Base-by-base conservation (phyloP, 345 rosid genomes). In the Eucalyptus caleyi region DNA sequence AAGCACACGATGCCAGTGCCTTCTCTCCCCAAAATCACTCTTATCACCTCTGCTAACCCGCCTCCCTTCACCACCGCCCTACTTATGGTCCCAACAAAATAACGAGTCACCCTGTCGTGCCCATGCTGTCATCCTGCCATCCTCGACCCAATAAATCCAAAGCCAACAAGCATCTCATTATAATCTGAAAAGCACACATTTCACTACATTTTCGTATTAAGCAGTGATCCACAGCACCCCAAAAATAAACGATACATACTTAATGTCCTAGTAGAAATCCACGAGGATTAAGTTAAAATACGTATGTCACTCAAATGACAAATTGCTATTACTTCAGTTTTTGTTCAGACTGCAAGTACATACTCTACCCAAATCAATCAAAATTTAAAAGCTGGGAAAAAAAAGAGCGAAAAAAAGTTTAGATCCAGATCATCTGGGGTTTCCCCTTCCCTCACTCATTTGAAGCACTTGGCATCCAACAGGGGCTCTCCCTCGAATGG, bases 381-480 rank as follows among this genome's bases (percentile, higher is more conserved):
- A 45, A 44, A 82, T 5, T 54, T 56, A 81, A 80, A 81, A 88
- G 21, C 59, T 16, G 56, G 34, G 34, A 32, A 16, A 26, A 53
- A 53, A 54, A 18, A 89, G 7, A 82, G 49, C 47, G 59, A 53
- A 47, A 47, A 86, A 86, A 86, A 77, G 85, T 77, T 16, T 40
- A 77, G 85, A 77, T 77, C 83, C 85, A 40, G 77, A 65, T 65
- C 40, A 65, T 16, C 32, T 23, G 45, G 85, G 30, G 85, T 16
- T 27, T 21, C 85, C 85, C 85, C 45, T 40, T 77, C 85, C 47
- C 85, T 40, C 85, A 1, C 24, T 93, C 96, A 97, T 93, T 97
- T 97, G 89, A 97, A 97, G 98, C 99, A 97, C 94, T 97, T 97
- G 89, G 99, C 99, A 92, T 97, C 99, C 95, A 97, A 91, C 34